phyloP scores from a whole-genome alignment of 306 rosid genomes.

The Biancaea sappan region DNA sequence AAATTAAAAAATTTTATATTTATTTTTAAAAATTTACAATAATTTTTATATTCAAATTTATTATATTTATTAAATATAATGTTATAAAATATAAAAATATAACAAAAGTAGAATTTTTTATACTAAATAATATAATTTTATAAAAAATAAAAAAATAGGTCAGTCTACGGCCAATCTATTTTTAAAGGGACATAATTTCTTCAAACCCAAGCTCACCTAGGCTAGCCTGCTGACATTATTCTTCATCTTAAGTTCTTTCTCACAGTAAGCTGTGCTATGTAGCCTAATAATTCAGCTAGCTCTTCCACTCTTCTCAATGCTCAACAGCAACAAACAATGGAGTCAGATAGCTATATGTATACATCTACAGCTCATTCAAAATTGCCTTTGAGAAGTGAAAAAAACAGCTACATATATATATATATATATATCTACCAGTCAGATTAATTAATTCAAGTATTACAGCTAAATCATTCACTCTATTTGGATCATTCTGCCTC shows the following conservation, averaged over 20 bases:
- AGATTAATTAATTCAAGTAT: neutral
- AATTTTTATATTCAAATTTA: no score
- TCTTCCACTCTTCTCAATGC: neutral
- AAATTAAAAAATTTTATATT: no score
- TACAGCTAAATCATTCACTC: neutral
- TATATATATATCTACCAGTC: neutral
- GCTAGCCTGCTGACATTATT: no score
- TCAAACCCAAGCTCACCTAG: no score
- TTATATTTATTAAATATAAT: no score
- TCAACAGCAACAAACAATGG: neutral
- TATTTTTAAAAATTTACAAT: no score
- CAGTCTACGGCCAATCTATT: no score
- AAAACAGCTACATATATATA: neutral
- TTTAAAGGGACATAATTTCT: no score
- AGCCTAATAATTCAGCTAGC: neutral
- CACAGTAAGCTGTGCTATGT: neutral
- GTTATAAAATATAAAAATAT: no score
- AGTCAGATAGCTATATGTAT: neutral
- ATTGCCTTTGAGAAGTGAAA: neutral
- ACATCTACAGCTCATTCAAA: neutral
- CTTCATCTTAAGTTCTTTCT: neutral
- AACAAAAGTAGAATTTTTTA: no score
- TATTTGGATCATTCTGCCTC: neutral
- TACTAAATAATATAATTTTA: no score
- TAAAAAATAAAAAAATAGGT: no score